These are phyloP conservation scores for Erysimum pusillum DNA, from an alignment of 441 rosid species.

Conservation along the genomic window DNA sequence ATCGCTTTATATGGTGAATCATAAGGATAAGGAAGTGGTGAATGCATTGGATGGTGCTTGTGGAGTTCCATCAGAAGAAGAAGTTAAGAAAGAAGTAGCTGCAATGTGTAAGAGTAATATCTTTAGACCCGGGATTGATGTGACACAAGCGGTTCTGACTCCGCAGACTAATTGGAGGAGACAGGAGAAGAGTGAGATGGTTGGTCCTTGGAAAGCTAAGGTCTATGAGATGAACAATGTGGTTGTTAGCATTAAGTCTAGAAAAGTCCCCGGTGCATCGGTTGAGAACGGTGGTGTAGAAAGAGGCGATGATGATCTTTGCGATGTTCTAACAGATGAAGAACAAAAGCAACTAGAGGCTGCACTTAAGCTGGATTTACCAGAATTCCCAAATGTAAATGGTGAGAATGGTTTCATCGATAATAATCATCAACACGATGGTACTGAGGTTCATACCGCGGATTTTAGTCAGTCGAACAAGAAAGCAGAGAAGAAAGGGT, in stretches of 20 bases:
- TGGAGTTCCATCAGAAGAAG: conserved; percentile 81
- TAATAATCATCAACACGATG: conserved; percentile 63
- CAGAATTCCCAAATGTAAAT: conserved; percentile 62
- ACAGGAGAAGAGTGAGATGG: conserved; percentile 90
- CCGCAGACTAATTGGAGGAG: conserved; percentile 96
- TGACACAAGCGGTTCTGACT: conserved; percentile 83
- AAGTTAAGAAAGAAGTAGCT: conserved; percentile 85
- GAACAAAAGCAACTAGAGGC: conserved; percentile 91
- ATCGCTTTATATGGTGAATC: conserved; percentile 86
- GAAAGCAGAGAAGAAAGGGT: conserved; percentile 90
- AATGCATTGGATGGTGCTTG: conserved; percentile 94
- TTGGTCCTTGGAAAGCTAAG: conserved; percentile 91
- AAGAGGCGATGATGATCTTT: conserved; percentile 61
- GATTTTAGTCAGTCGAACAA: conserved; percentile 59
- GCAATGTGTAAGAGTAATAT: conserved; percentile 92
- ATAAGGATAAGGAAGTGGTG: conserved; percentile 93
- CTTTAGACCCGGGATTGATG: conserved; percentile 97
- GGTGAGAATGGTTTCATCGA: conserved; percentile 59
- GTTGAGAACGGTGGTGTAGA: conserved; percentile 74
- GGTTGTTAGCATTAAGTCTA: conserved; percentile 90
- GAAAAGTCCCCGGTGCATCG: conserved; percentile 89
- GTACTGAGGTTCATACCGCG: conserved; percentile 67
- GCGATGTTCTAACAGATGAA: conserved; percentile 81
- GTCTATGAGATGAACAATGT: conserved; percentile 98
- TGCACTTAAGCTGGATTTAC: conserved; percentile 81